Evolutionary conservation across 1,284 basidiomycete genomes (phyloP).

Genomic region (Amylostereum chailletii): DNA sequence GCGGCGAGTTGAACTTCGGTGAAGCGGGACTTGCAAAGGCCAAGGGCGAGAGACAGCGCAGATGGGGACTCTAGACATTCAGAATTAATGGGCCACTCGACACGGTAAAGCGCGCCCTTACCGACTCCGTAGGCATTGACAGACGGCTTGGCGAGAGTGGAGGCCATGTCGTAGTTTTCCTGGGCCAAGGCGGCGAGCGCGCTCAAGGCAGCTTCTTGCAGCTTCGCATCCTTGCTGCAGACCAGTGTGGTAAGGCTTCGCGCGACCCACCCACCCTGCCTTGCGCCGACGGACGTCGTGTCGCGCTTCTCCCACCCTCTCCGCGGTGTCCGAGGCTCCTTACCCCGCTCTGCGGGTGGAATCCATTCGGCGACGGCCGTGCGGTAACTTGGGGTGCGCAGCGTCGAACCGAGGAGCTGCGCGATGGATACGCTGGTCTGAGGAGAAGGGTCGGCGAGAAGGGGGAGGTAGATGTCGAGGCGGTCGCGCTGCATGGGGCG

Average conservation of each 20-base stretch:
- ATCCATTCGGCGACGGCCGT: conserved; percentile 54
- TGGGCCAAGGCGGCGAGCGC: conserved; percentile 65
- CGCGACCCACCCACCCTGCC: conserved; percentile 51
- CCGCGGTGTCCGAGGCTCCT: conserved; percentile 41
- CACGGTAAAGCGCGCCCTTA: conserved; percentile 7
- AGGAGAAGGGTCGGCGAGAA: conserved; percentile 35
- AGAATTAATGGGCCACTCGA: background rate
- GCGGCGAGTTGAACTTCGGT: conserved; percentile 59
- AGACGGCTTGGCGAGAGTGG: conserved; percentile 30
- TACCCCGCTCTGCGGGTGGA: conserved; percentile 43
- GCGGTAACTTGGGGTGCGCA: conserved; percentile 49
- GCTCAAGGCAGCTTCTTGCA: conserved; percentile 62
- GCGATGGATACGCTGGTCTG: conserved; percentile 41
- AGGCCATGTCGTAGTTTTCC: conserved; percentile 50
- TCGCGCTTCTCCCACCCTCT: conserved; percentile 62
- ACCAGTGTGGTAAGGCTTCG: conserved; percentile 40
- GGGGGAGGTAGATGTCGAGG: conserved; percentile 58
- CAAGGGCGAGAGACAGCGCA: conserved; percentile 30
- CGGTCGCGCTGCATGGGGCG: conserved; percentile 35
- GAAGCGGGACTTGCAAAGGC: conserved; percentile 44
- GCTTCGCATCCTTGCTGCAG: conserved; percentile 43
- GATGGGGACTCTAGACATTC: conserved; percentile 10
- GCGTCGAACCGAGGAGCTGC: conserved; percentile 43
- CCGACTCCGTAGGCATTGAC: conserved; percentile 28
- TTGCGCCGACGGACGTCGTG: conserved; percentile 21